Evolutionary conservation across 306 rosid genomes (phyloP).

Genomic region (Vicia faba): DNA sequence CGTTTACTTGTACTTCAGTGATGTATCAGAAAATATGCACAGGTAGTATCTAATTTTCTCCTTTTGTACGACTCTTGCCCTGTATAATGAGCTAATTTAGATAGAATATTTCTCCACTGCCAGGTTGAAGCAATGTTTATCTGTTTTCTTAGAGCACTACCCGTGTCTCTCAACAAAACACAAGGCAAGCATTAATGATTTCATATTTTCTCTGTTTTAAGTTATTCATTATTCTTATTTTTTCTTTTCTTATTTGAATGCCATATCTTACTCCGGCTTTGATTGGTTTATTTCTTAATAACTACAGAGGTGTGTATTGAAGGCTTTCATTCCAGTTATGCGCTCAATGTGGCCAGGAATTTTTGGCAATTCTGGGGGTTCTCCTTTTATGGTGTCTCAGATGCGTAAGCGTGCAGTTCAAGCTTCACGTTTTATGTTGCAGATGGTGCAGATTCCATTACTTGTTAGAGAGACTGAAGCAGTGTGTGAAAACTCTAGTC

Average conservation of each 20-base stretch:
- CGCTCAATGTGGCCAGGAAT: slow-evolving; percentile 98
- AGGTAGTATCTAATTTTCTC: slow-evolving; percentile 46
- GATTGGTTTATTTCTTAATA: slow-evolving; percentile 34
- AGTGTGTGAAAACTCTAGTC: slow-evolving; percentile 46
- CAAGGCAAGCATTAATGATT: slow-evolving; percentile 57
- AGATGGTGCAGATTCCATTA: slow-evolving; percentile 84
- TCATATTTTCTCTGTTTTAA: slow-evolving; percentile 28
- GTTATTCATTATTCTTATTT: background rate
- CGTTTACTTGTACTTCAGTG: slow-evolving; percentile 66
- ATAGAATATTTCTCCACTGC: slow-evolving; percentile 21
- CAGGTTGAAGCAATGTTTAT: slow-evolving; percentile 91
- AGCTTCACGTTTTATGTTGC: slow-evolving; percentile 95
- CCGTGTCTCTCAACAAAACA: slow-evolving; percentile 77
- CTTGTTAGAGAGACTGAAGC: slow-evolving; percentile 56
- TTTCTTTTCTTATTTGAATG: slow-evolving; percentile 7
- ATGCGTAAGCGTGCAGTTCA: slow-evolving; percentile 91
- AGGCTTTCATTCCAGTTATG: slow-evolving; percentile 79
- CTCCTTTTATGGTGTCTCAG: slow-evolving; percentile 59
- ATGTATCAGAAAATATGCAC: slow-evolving; percentile 56
- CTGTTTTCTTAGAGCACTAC: slow-evolving; percentile 92
- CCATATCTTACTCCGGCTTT: background rate
- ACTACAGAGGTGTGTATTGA: slow-evolving; percentile 73
- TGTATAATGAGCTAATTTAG: slow-evolving; percentile 19
- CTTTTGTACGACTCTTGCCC: slow-evolving; percentile 9
- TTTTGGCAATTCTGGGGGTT: slow-evolving; percentile 66